These are phyloP conservation scores for Prunus padus DNA, from an alignment of 306 rosid species.

Conservation along the genomic window DNA sequence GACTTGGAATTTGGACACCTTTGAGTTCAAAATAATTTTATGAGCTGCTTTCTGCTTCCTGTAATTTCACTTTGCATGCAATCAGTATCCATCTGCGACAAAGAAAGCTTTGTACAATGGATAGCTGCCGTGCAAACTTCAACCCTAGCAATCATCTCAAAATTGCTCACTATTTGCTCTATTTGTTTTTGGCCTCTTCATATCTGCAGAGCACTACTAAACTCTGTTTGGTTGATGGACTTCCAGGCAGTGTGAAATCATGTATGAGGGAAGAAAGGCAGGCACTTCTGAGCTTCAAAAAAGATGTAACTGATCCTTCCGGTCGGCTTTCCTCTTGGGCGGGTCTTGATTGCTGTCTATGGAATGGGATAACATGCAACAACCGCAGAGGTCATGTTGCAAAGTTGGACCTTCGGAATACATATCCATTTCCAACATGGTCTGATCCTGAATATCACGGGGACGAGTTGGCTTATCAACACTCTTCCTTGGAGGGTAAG, in stretches of 20 bases:
- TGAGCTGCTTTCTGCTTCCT: too few species aligned
- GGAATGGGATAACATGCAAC: background rate
- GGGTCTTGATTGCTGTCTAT: background rate
- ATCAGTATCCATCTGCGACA: background rate
- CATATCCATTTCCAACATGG: background rate
- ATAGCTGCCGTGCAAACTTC: background rate
- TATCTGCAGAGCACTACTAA: background rate
- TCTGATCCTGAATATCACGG: too few species aligned
- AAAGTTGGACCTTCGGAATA: background rate
- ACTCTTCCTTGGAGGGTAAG: background rate
- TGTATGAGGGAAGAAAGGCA: background rate
- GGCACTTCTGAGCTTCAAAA: background rate
- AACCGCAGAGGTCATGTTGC: background rate
- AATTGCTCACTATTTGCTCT: background rate
- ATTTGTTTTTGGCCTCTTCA: background rate
- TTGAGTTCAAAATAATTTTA: too few species aligned
- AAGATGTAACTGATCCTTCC: background rate
- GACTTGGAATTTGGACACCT: background rate
- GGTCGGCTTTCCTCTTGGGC: constrained; percentile 5
- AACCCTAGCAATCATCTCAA: background rate
- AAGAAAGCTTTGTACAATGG: background rate
- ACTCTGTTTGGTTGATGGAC: background rate
- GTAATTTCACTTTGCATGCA: background rate
- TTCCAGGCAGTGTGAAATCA: background rate
- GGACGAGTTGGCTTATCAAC: background rate